Evolutionary conservation across 1,284 basidiomycete species (phyloP).

Genomic region (Calocybe gambosa): DNA sequence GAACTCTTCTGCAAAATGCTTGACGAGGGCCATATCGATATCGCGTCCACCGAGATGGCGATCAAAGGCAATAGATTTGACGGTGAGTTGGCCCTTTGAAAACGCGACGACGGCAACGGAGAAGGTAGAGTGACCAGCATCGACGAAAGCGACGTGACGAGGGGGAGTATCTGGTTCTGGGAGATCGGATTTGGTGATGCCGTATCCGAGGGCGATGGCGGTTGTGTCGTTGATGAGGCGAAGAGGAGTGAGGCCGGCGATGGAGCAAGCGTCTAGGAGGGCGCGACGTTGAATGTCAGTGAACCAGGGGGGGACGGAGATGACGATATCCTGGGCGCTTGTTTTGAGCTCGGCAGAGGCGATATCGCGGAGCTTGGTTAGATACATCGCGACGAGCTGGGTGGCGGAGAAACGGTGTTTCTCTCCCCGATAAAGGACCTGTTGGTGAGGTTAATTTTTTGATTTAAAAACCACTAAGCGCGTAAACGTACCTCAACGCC

Average conservation of each 20-base stretch:
- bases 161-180: conserved; percentile 72
- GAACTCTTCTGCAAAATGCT: conserved; percentile 87
- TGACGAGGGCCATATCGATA: conserved; percentile 83
- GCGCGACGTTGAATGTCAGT: conserved; percentile 88
- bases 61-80: conserved; percentile 86
- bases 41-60: conserved; percentile 90
- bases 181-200: conserved; percentile 93
- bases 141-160: conserved; percentile 85
- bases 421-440: not conserved
- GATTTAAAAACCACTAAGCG: not conserved
- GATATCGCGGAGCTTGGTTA: conserved; percentile 85
- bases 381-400: conserved; percentile 82
- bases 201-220: conserved; percentile 89
- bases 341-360: conserved; percentile 79
- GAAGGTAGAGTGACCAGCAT: conserved; percentile 87
- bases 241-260: conserved; percentile 84
- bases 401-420: conserved; percentile 62
- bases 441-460: not conserved
- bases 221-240: conserved; percentile 95
- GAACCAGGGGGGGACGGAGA: conserved; percentile 93
- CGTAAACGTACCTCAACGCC: conserved; percentile 67
- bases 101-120: conserved; percentile 84
- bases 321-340: conserved; percentile 83
- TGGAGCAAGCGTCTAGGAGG: conserved; percentile 79
- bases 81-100: conserved; percentile 83